Percentiles rank a stretch among this genome's conserved stretches.
These are phyloP conservation scores for Gentiana macrophylla DNA, from an alignment of 257 asterid species.

Conservation along the genomic window DNA sequence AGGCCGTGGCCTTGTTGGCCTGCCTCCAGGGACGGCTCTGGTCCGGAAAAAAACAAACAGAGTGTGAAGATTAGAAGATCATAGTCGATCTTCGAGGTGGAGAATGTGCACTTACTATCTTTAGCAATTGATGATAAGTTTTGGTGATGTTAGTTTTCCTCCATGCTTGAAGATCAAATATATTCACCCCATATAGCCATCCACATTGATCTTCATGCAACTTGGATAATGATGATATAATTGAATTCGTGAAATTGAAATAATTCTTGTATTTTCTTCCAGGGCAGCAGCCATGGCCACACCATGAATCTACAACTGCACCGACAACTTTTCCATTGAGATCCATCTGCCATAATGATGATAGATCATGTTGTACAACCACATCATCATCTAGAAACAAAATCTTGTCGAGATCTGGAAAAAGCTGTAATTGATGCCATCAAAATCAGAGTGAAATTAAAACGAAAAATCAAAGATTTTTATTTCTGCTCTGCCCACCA, in stretches of 20 bases:
- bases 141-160: constrained; percentile 57
- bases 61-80: no score
- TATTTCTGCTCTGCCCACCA: no score
- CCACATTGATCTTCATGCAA: constrained; percentile 43
- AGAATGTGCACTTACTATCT: constrained; percentile 39
- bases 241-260: constrained; percentile 57
- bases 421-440: constrained; percentile 43
- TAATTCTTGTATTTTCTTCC: constrained; percentile 58
- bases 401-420: constrained; percentile 65
- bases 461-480: neutral
- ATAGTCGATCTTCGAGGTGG: no score
- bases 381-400: constrained; percentile 81
- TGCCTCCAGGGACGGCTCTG: no score
- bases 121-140: constrained; percentile 78
- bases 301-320: constrained; percentile 66
- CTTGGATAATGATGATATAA: constrained; percentile 29
- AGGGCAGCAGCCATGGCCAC: constrained; percentile 54
- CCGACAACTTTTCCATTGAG: constrained; percentile 72
- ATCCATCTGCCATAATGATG: constrained; percentile 75
- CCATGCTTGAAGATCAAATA: constrained; percentile 74
- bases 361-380: constrained; percentile 68
- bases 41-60: no score
- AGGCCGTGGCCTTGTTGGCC: no score
- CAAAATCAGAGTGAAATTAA: constrained; percentile 23
- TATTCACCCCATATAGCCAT: constrained; percentile 75